Evolutionary conservation across 352 stramenopile genomes (phyloP).

Genomic region (Phytophthora hybrid): DNA sequence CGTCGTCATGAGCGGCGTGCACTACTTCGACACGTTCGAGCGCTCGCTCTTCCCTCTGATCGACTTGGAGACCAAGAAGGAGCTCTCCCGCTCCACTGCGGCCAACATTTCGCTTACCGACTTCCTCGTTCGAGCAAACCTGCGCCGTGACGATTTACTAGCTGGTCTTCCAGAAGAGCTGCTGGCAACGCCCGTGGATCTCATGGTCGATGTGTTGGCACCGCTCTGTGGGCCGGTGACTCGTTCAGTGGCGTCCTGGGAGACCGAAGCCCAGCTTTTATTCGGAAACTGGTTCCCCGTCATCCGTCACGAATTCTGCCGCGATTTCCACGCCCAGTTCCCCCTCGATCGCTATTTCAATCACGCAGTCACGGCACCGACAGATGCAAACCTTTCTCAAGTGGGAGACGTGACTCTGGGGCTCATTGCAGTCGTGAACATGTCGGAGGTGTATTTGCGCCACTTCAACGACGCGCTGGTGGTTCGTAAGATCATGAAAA

Average conservation of each 20-base stretch:
- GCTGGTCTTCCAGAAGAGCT: slow-evolving; percentile 29
- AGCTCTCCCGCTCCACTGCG: slow-evolving; percentile 23
- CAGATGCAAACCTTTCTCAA: slow-evolving; percentile 35
- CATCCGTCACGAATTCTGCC: slow-evolving; percentile 51
- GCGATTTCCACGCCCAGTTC: slow-evolving; percentile 45
- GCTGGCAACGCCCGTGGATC: slow-evolving; percentile 27
- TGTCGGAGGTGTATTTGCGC: slow-evolving; percentile 42
- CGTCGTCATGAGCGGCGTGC: slow-evolving; percentile 41
- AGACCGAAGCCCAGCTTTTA: slow-evolving; percentile 39
- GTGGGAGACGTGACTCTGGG: slow-evolving; percentile 35
- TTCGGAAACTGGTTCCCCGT: slow-evolving; percentile 53
- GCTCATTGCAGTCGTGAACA: slow-evolving; percentile 39
- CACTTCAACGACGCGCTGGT: slow-evolving; percentile 45
- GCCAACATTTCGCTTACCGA: slow-evolving; percentile 29
- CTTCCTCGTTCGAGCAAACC: slow-evolving; percentile 47
- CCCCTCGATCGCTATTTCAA: slow-evolving; percentile 49
- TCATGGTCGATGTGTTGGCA: slow-evolving; percentile 50
- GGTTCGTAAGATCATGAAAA: slow-evolving; percentile 53
- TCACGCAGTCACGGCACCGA: slow-evolving; percentile 12
- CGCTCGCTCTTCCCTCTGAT: slow-evolving; percentile 35
- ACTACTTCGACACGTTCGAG: slow-evolving; percentile 50
- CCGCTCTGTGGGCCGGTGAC: slow-evolving; percentile 42
- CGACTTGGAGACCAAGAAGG: slow-evolving; percentile 26
- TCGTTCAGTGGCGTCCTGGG: slow-evolving; percentile 12
- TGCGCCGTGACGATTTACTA: slow-evolving; percentile 39